Percentiles rank a stretch among this genome's conserved stretches.
Conservation (phyloP, 148 eudicot species). For the Vaccinium darrowii region DNA sequence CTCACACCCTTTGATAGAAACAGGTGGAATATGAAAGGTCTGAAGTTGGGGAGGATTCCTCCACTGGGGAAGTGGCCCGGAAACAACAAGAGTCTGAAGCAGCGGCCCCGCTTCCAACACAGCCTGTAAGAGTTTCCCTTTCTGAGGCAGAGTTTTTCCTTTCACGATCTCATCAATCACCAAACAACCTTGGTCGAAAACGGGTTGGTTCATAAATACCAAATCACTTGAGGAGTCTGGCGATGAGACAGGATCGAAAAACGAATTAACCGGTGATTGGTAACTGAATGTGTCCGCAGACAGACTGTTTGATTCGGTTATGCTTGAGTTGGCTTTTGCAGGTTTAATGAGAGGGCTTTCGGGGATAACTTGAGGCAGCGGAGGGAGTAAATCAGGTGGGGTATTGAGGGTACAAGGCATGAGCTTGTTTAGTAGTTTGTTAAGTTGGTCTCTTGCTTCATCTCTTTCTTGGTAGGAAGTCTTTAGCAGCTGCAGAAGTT, state of each 20-base stretch:
- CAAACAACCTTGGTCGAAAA: constrained; percentile 35
- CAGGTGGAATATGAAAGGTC: constrained; percentile 38
- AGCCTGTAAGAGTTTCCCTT: constrained; percentile 53
- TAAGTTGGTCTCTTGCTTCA: constrained; percentile 7
- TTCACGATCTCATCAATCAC: constrained; percentile 38
- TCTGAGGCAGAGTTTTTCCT: constrained; percentile 51
- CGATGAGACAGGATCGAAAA: constrained; percentile 43
- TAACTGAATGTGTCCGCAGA: constrained; percentile 25
- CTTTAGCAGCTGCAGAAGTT: background rate
- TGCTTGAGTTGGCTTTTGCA: constrained; percentile 33
- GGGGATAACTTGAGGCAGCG: constrained; percentile 18
- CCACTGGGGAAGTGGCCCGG: constrained; percentile 68
- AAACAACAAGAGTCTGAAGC: constrained; percentile 48
- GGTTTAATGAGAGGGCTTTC: constrained; percentile 20
- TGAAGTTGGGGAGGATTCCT: constrained; percentile 52
- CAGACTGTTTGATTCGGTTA: constrained; percentile 33
- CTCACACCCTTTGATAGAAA: constrained; percentile 24
- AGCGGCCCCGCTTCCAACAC: constrained; percentile 59
- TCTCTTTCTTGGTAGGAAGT: background rate
- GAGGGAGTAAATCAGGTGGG: constrained; percentile 11
- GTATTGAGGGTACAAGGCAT: constrained; percentile 1
- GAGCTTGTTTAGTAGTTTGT: constrained; percentile 5
- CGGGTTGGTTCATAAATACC: constrained; percentile 14
- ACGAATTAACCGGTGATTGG: constrained; percentile 34
- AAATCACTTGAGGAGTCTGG: constrained; percentile 33